Evolutionary conservation across 768 basidiomycete species (phyloP), one percentile per base, ranked within the genome.

Genomic region (Leccinum broughii): DNA sequence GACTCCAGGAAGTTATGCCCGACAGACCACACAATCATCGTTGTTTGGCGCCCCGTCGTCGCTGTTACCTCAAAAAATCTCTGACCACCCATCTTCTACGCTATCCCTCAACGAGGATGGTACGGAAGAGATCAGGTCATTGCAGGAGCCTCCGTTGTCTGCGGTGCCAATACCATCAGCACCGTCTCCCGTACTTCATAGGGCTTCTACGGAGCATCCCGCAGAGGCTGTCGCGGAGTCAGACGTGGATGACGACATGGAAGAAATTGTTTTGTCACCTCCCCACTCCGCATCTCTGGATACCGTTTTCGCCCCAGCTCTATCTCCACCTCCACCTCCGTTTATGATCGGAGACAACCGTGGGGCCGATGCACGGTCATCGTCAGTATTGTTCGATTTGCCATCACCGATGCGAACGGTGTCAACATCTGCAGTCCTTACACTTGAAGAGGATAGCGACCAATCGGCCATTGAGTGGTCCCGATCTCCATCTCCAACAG

Each of bases 21-120:
- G 60, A 37, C 65, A 60, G 28, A 35, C 61, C n/a, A 60, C 59
- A 26, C 64, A 64, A 51, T 20, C 63, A 26, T 69, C 74, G 14
- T 59, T 62, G 11, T 83, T 82, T 58, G 80, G 81, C 8, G 61
- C 67, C 3, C 79, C 79, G 0, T 72, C 70, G 8, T 63, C 79
- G 49, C 63, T 80, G 5, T 46, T 65, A 20, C 57, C 71, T 32
- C 64, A 56, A 6, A 65, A 55, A 55, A 20, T 28, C 28, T 1
- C 56, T 2, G 54, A 15, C 3, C 63, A 37, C 6, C 13, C 37
- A 41, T 41, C 60, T 39, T 50, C 60, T 24, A 14, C 17, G 44
- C 28, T n/a, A 52, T 54, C 55, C 4, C 34, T 46, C 11, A 37
- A 26, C 32, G 48, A 52, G 46, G 53, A 49, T 11, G 52, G 8